A percentile compares a stretch with the other conserved stretches of the same genome.
phyloP scores from a whole-genome alignment of 257 asterid species.

The Anisodus acutangulus region DNA sequence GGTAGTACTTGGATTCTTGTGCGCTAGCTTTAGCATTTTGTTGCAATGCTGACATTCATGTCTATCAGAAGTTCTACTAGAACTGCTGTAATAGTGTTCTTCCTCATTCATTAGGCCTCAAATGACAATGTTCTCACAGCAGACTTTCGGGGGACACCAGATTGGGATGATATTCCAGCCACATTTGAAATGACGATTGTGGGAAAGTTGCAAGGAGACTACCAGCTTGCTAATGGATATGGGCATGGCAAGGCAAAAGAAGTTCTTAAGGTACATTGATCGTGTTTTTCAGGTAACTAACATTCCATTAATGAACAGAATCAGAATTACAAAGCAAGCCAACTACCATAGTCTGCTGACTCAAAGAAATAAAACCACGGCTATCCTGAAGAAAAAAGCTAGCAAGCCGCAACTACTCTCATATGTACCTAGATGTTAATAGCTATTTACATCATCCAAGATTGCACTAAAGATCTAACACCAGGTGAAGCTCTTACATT shows the following conservation, averaged over 20 bases:
- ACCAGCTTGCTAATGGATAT: conserved; percentile 84
- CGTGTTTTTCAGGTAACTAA: not conserved
- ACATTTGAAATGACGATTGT: conserved; percentile 62
- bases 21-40: not conserved
- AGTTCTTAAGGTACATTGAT: conserved; percentile 55
- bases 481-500: too few species aligned
- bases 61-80: not conserved
- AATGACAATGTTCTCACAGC: conserved; percentile 70
- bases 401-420: too few species aligned
- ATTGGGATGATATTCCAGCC: conserved; percentile 90
- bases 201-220: conserved; percentile 76
- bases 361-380: too few species aligned
- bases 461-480: too few species aligned
- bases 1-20: not conserved
- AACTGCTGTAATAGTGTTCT: conserved; percentile 36
- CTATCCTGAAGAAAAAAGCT: too few species aligned
- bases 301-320: too few species aligned
- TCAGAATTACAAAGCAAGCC: too few species aligned
- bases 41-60: not conserved
- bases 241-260: conserved; percentile 66
- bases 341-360: too few species aligned
- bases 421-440: too few species aligned
- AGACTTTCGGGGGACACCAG: conserved; percentile 72
- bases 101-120: conserved; percentile 65
- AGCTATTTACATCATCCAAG: too few species aligned